phyloP scores from a whole-genome alignment of 768 basidiomycete genomes.

The Termitomyces heimii region DNA sequence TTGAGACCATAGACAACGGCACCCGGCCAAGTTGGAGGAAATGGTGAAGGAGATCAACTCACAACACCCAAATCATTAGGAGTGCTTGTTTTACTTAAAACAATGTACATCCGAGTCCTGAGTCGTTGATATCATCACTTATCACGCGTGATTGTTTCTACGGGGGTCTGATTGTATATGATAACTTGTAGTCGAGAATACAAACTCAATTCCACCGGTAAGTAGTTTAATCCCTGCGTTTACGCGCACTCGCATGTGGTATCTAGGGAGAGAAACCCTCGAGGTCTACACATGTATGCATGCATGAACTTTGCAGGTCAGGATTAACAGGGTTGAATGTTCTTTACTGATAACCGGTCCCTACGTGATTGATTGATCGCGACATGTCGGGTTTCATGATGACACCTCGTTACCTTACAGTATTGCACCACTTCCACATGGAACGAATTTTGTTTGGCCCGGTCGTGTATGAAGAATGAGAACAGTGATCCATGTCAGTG shows the following conservation, averaged over 20 bases:
- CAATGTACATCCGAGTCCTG: not conserved
- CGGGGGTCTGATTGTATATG: not conserved
- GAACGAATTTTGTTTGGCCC: not conserved
- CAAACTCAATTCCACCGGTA: no score
- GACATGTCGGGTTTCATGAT: not conserved
- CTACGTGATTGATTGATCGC: not conserved
- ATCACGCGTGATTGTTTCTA: not conserved
- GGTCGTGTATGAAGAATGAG: not conserved
- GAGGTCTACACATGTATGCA: no score
- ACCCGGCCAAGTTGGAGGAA: slow-evolving; percentile 5
- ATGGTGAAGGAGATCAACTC: slow-evolving; percentile 14
- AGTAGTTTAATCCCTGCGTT: not conserved
- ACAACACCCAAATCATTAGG: not conserved
- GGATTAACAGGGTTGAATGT: no score
- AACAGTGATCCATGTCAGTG: not conserved
- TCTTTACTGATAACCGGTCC: not conserved
- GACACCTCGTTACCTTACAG: not conserved
- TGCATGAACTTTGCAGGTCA: no score
- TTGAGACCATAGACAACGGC: slow-evolving; percentile 6
- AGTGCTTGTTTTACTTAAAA: not conserved
- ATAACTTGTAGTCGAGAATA: not conserved
- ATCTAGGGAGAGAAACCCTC: no score
- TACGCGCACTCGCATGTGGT: not conserved
- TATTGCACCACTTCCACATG: not conserved
- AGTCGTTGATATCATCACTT: not conserved